Evolutionary conservation across 2,329 filamentous ascomycete genomes (phyloP).

Genomic region (Chaetomiaceae sp.): DNA sequence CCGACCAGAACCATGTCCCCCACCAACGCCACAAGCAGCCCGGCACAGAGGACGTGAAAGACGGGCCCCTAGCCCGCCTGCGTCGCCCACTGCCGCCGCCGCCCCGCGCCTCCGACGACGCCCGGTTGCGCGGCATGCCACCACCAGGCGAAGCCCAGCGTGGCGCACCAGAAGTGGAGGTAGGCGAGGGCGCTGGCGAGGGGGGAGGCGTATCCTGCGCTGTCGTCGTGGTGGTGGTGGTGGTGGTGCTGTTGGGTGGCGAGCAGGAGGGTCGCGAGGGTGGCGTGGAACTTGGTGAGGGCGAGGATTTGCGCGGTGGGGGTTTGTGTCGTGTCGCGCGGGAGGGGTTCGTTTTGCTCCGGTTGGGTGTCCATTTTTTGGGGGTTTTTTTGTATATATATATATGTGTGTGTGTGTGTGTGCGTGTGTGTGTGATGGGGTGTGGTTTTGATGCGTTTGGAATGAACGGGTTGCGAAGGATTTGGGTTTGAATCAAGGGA

Average conservation of each 20-base stretch:
- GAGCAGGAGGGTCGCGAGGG: neutral
- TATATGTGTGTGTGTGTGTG: too few species aligned
- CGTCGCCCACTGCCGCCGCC: neutral
- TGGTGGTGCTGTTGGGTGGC: neutral
- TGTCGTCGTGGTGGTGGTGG: neutral
- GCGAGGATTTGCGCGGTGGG: neutral
- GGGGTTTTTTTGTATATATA: neutral
- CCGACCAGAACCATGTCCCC: slow-evolving; percentile 4
- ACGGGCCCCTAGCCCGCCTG: slow-evolving; percentile 7
- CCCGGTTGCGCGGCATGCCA: slow-evolving; percentile 8
- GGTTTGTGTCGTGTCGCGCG: too few species aligned
- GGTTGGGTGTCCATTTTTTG: neutral
- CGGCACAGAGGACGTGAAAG: slow-evolving; percentile 7
- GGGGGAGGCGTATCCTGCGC: too few species aligned
- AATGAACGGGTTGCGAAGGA: too few species aligned
- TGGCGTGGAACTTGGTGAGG: slow-evolving; percentile 7
- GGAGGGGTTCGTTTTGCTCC: too few species aligned
- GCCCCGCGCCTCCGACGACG: too few species aligned
- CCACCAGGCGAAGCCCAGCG: slow-evolving; percentile 10
- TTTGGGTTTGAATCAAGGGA: too few species aligned
- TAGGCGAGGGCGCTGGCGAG: neutral
- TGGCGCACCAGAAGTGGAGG: slow-evolving; percentile 12
- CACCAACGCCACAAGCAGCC: neutral
- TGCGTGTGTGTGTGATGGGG: too few species aligned
- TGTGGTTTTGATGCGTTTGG: too few species aligned